Conservation (phyloP, 371 early-diverging fungal genomes). For the Chytridium lagenaria region DNA sequence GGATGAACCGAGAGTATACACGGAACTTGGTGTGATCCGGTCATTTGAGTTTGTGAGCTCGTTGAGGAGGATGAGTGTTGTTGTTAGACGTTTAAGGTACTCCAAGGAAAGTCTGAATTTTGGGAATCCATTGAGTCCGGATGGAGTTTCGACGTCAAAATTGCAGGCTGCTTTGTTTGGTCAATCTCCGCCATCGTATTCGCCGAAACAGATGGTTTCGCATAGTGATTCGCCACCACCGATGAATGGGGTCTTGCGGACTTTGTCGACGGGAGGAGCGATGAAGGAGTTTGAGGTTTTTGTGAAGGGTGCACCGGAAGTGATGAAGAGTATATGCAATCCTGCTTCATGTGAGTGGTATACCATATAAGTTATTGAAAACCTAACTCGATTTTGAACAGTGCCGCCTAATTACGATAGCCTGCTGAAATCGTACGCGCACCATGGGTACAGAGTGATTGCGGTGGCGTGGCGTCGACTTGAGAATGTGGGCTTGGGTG, state of each 20-base stretch:
- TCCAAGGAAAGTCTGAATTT: slow-evolving; percentile 8
- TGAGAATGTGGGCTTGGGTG: slow-evolving; percentile 69
- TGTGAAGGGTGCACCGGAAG: slow-evolving; percentile 98
- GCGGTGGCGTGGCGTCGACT: slow-evolving; percentile 85
- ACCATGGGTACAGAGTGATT: slow-evolving; percentile 95
- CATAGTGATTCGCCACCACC: background rate
- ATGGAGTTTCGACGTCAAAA: background rate
- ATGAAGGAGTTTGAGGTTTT: slow-evolving; percentile 77
- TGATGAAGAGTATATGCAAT: slow-evolving; percentile 83
- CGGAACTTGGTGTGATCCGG: slow-evolving; percentile 90
- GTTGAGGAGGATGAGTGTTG: slow-evolving; percentile 94
- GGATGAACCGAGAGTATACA: slow-evolving; percentile 31
- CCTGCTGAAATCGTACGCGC: slow-evolving; percentile 82
- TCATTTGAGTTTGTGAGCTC: slow-evolving; percentile 95
- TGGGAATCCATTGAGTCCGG: background rate
- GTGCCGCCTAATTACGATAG: slow-evolving; percentile 86
- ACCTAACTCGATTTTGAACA: slow-evolving; percentile 44
- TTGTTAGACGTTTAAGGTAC: slow-evolving; percentile 60
- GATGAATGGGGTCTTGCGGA: background rate
- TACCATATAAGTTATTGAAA: slow-evolving; percentile 22
- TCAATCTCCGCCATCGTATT: background rate
- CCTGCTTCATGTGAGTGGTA: slow-evolving; percentile 56
- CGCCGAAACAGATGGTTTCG: background rate
- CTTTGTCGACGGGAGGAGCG: background rate
- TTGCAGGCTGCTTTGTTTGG: background rate